Evolutionary conservation across 1,139 yeast species (phyloP).

Genomic region (Groenewaldozyma auringiensis): DNA sequence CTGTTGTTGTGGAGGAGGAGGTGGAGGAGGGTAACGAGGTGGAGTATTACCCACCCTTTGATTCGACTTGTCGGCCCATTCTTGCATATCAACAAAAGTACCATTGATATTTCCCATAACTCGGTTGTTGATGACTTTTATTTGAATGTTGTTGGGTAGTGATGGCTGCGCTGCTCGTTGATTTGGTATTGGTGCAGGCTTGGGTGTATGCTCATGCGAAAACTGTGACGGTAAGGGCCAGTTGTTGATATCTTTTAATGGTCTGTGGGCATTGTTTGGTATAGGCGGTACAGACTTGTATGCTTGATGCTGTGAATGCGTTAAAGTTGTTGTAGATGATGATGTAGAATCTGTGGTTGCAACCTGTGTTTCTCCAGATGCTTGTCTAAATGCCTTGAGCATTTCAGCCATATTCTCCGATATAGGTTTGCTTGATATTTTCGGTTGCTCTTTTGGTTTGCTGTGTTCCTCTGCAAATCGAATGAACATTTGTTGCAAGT

Average conservation of each 20-base stretch:
- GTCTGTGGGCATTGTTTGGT: background rate
- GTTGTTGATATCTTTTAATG: background rate
- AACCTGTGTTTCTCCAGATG: conserved; percentile 14
- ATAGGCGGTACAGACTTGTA: background rate
- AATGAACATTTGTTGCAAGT: conserved; percentile 29
- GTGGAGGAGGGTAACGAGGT: background rate
- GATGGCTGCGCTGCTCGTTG: background rate
- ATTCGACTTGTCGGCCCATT: conserved; percentile 24
- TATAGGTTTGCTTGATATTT: conserved; percentile 11
- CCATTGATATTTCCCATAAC: conserved; percentile 27
- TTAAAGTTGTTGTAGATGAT: conserved; percentile 5
- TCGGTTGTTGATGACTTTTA: conserved; percentile 25
- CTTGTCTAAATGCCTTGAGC: conserved; percentile 25
- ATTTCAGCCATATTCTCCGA: conserved; percentile 25
- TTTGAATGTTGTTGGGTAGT: conserved; percentile 17
- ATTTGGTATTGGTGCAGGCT: background rate
- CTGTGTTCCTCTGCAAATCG: conserved; percentile 15
- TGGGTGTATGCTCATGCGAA: background rate
- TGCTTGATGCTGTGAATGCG: background rate
- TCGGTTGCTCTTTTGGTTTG: conserved; percentile 1
- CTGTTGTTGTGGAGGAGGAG: background rate
- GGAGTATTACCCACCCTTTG: conserved; percentile 9
- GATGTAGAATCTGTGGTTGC: conserved; percentile 4
- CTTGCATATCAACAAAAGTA: conserved; percentile 28
- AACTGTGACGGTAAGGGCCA: background rate